phyloP scores from a whole-genome alignment of 129 eudicot species.

The Logfia minima region DNA sequence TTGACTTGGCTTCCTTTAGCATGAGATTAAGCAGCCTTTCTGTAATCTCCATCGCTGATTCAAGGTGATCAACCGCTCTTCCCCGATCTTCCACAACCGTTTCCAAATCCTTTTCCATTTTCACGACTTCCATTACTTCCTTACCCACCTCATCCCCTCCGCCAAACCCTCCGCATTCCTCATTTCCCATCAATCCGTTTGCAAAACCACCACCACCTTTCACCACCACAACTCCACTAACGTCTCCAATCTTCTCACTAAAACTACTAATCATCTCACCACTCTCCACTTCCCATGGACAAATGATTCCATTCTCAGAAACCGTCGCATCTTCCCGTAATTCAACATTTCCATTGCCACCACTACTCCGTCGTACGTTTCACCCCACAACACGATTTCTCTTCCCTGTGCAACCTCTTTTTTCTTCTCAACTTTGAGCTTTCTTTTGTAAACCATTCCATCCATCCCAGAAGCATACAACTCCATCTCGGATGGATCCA shows the following conservation, averaged over 20 bases:
- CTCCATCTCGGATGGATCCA: slow-evolving; percentile 38
- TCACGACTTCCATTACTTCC: slow-evolving; percentile 25
- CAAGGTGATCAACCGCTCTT: slow-evolving; percentile 27
- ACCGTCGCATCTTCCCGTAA: slow-evolving; percentile 28
- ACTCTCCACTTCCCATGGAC: slow-evolving; percentile 32
- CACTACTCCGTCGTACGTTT: slow-evolving; percentile 27
- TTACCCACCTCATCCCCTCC: slow-evolving; percentile 23
- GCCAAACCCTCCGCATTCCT: slow-evolving; percentile 7
- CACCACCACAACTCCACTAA: slow-evolving; percentile 35
- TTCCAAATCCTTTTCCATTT: slow-evolving; percentile 21
- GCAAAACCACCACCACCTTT: slow-evolving; percentile 29
- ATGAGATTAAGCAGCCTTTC: slow-evolving; percentile 40
- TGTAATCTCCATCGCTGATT: slow-evolving; percentile 30
- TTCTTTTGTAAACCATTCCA: slow-evolving; percentile 33
- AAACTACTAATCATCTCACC: slow-evolving; percentile 32
- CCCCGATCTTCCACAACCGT: slow-evolving; percentile 26
- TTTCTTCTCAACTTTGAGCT: slow-evolving; percentile 23
- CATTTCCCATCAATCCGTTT: neutral
- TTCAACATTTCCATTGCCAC: slow-evolving; percentile 31
- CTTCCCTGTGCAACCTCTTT: neutral
- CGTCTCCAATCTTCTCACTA: slow-evolving; percentile 25
- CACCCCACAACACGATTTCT: slow-evolving; percentile 8
- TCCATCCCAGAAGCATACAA: slow-evolving; percentile 39
- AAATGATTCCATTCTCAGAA: slow-evolving; percentile 40
- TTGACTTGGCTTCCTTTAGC: slow-evolving; percentile 40